Evolutionary conservation across 2,329 filamentous ascomycete species (phyloP).

Genomic region (Macrophomina phaseolina): DNA sequence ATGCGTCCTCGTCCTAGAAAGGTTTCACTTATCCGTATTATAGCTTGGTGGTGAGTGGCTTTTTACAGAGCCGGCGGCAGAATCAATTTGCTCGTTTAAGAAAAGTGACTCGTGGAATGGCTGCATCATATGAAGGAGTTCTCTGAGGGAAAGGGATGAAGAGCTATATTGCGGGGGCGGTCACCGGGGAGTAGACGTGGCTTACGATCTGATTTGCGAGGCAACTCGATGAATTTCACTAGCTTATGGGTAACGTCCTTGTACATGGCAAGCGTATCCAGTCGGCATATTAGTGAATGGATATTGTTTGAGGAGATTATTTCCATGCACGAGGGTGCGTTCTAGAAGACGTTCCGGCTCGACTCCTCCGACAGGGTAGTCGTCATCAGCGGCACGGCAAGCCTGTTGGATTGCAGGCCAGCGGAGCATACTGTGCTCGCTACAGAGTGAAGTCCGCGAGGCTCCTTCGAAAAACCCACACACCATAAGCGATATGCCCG

Average conservation of each 20-base stretch:
- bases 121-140: background rate
- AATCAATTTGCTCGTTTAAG: background rate
- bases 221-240: background rate
- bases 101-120: background rate
- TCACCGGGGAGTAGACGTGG: background rate
- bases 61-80: background rate
- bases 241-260: background rate
- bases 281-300: background rate
- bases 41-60: too few relatives aligned
- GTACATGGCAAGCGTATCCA: background rate
- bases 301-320: background rate
- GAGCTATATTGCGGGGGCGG: background rate
- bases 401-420: background rate
- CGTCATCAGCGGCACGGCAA: background rate
- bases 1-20: too few relatives aligned
- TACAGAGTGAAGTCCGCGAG: background rate
- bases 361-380: background rate
- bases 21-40: too few relatives aligned
- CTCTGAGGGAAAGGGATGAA: background rate
- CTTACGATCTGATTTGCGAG: background rate
- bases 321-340: background rate
- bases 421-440: background rate
- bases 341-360: too few relatives aligned
- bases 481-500: background rate
- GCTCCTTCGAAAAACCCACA: too few relatives aligned